phyloP scores from a whole-genome alignment of 176 grass and related monocot species.

The Phyllostachys edulis region DNA sequence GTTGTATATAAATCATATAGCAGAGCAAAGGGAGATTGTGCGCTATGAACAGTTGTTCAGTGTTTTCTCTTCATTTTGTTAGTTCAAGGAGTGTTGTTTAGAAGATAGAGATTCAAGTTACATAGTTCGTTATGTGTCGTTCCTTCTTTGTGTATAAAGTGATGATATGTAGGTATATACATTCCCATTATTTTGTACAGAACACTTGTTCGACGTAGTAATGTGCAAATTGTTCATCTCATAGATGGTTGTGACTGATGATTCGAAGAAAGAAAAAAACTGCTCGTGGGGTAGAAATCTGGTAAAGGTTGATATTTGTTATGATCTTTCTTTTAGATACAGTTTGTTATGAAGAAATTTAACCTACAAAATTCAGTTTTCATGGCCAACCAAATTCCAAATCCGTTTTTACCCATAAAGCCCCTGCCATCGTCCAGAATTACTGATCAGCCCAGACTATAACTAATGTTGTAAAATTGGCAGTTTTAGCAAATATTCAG shows the following conservation, averaged over 20 bases:
- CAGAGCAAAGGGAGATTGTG: not conserved
- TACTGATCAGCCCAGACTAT: too few relatives aligned
- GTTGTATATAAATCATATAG: not conserved
- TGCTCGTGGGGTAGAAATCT: not conserved
- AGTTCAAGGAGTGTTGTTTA: not conserved
- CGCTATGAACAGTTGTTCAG: not conserved
- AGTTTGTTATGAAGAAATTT: not conserved
- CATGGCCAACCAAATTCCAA: too few relatives aligned
- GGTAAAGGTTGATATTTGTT: not conserved
- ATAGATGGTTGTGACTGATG: not conserved
- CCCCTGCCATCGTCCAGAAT: too few relatives aligned
- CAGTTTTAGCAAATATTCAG: too few relatives aligned
- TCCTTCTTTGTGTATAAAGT: not conserved
- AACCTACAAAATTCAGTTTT: not conserved
- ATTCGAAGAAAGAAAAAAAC: not conserved
- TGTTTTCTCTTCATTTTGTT: not conserved
- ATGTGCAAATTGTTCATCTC: not conserved
- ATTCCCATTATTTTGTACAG: constrained; percentile 24
- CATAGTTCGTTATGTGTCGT: not conserved
- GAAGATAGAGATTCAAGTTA: not conserved
- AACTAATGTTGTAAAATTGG: too few relatives aligned
- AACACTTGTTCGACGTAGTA: not conserved
- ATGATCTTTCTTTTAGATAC: not conserved
- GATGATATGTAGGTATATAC: not conserved
- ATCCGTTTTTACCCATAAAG: too few relatives aligned